These are phyloP conservation scores for Exophiala bonariae DNA, from an alignment of 2,329 filamentous ascomycete genomes.

Conservation along the genomic window DNA sequence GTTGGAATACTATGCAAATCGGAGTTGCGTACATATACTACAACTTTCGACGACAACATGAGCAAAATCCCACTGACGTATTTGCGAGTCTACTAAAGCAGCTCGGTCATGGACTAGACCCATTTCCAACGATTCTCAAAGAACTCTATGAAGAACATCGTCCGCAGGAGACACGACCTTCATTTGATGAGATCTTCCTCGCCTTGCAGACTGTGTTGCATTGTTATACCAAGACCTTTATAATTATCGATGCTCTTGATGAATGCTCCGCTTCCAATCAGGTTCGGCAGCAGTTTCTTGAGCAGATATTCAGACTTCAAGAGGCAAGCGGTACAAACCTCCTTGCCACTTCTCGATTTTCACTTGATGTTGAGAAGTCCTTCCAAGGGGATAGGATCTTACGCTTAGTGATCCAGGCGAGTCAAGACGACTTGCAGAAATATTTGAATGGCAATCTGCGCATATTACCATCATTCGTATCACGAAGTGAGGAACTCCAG, in stretches of 20 bases:
- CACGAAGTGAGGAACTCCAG: slow-evolving; percentile 11
- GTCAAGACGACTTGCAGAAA: slow-evolving; percentile 9
- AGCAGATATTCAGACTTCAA: slow-evolving; percentile 28
- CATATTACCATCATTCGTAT: slow-evolving; percentile 12
- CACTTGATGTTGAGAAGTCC: slow-evolving; percentile 26
- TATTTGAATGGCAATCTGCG: slow-evolving; percentile 14
- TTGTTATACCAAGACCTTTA: slow-evolving; percentile 25
- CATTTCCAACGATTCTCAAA: slow-evolving; percentile 21
- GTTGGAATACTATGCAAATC: slow-evolving; percentile 23
- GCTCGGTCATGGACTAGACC: slow-evolving; percentile 1
- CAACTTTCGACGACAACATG: slow-evolving; percentile 39
- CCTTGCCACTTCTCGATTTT: slow-evolving; percentile 36
- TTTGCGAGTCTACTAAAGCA: slow-evolving; percentile 13
- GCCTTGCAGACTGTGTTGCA: slow-evolving; percentile 23
- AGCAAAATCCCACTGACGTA: slow-evolving; percentile 35
- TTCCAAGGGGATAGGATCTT: slow-evolving; percentile 21
- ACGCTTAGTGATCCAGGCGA: slow-evolving; percentile 35
- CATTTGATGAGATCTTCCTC: slow-evolving; percentile 23
- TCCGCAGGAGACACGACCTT: slow-evolving; percentile 25
- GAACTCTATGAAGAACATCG: slow-evolving; percentile 29
- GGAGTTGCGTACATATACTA: slow-evolving; percentile 51
- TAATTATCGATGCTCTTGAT: slow-evolving; percentile 37
- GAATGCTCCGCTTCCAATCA: slow-evolving; percentile 27
- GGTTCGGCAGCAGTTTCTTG: slow-evolving; percentile 20
- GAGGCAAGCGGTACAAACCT: slow-evolving; percentile 24